Percentiles rank a stretch among this genome's conserved stretches.
Conservation (phyloP, 176 grass and related monocot species). For the Tuctoria greenei region DNA sequence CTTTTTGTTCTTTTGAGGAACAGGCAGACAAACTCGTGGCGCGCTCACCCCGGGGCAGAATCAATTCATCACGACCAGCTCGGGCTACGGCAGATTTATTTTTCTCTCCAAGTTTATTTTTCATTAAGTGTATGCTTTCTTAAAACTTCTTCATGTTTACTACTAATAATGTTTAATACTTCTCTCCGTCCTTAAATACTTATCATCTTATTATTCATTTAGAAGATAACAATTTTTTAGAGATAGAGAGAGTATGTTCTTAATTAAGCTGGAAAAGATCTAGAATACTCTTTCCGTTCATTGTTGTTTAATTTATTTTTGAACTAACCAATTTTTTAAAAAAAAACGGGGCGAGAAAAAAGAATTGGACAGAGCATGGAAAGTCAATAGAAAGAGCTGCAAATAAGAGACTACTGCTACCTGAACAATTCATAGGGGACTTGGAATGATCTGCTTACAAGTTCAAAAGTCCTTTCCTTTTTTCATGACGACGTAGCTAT, state of each 20-base stretch:
- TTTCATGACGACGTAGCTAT: background rate
- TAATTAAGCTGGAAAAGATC: no score
- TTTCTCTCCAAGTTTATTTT: background rate
- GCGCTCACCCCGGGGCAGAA: background rate
- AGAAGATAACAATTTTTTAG: no score
- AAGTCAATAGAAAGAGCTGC: no score
- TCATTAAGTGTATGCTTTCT: background rate
- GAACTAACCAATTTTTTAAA: no score
- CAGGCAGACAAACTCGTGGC: background rate
- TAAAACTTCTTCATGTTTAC: background rate
- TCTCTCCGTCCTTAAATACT: no score
- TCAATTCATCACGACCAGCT: constrained; percentile 30
- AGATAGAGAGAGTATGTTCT: no score
- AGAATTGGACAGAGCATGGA: no score
- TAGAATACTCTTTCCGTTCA: no score
- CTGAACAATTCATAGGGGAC: background rate
- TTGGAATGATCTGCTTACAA: background rate
- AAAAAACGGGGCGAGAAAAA: no score
- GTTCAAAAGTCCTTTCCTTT: background rate
- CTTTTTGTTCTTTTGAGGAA: constrained; percentile 43
- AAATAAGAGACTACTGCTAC: background rate
- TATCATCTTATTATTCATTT: no score
- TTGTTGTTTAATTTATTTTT: no score
- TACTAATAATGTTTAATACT: background rate
- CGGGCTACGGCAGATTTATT: constrained; percentile 22